Base-by-base conservation (phyloP, 2,329 filamentous ascomycete species). In the Zymoseptoria tritici region DNA sequence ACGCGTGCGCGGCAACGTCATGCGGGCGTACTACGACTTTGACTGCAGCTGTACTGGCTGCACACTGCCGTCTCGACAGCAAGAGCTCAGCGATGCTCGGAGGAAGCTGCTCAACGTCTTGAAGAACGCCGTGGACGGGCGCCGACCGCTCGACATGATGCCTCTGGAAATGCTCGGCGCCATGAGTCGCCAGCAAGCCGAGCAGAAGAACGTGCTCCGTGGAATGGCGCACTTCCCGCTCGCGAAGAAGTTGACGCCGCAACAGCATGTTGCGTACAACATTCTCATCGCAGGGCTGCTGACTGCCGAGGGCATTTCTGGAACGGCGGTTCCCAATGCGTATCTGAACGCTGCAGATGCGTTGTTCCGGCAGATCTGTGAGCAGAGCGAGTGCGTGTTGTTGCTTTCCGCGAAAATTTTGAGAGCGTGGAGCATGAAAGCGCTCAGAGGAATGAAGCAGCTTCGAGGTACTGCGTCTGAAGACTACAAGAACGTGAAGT, bases 21-120 rank as follows among this genome's bases (percentile, higher is more conserved):
- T 51, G 11, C 54, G 52, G 5, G 22, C 52, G 11, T 60, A 60
- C 42, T 57, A 54, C 29, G 58, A 55, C 29, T 60, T 60, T 49
- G 19, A 29, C 3, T 60, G 58, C 49, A 19, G 8, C 21, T 60
- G 58, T n/a, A 7, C 49, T 8, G 58, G 42, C n/a, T 61, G 55
- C 49, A 13, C 19, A 16, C 31, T 53, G 9, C 24, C 56, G 9
- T n/a, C 22, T 16, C 9, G 36, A 11, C 11, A 57, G 26, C 56
- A 57, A 26, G n/a, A 16, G 21, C 9, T 53, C 19, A 57, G 56
- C 26, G 56, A 57, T 19, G 31, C 22, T 53, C 22, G 56, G 5
- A 49, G 56, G 9, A 49, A 53, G 29, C 49, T 57, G 16, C 16
- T 57, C 49, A 36, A 52, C 9, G 49, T 52, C 8, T 24, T 57